Base-by-base conservation (phyloP, 345 rosid species). In the Combretum micranthum region DNA sequence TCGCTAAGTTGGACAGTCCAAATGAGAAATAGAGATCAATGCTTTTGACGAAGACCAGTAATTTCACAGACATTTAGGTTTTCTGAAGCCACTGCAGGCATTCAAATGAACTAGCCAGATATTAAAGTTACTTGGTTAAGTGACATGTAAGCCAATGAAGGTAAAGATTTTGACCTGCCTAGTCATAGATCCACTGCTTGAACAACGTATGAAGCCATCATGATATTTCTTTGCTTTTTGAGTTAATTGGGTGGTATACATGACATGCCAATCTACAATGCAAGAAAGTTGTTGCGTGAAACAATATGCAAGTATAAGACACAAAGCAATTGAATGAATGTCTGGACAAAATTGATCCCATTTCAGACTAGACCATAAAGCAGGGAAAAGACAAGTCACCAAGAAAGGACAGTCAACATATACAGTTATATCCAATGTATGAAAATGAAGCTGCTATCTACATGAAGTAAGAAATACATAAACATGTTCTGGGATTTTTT, bases 141-240 rank as follows among this genome's bases (percentile, higher is more conserved):
- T 32, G 39, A 32, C 39, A 7, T 32, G 39, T 32, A 7, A 32
- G 9, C 39, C 39, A 32, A 3, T 32, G 39, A 3, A 47, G 15
- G 43, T 20, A n/a, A 13, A 42, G 43, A 50, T 55, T n/a, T 54
- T 37, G 13, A 79, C 90, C 90, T 84, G 80, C 63, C 78, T 71
- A 57, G 73, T 69, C 50, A 71, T 49, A 42, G 69, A 61, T 63
- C 87, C 83, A 64, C 58, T 32, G 42, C 15, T 18, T 42, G 64
- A 44, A 52, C 78, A 71, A 15, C 59, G 64, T 60, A 84, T 51
- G 64, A 69, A 79, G 50, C 90, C 90, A 63, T 84, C 87, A 53
- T 81, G 85, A 69, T 71, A 81, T 60, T 71, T 84, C 69, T 84
- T 84, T n/a, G 80, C 75, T 65, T 75, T 81, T 52, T 84, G 83